These are phyloP conservation scores for Glaciozyma martinii DNA, from an alignment of 768 basidiomycete species.

Conservation along the genomic window DNA sequence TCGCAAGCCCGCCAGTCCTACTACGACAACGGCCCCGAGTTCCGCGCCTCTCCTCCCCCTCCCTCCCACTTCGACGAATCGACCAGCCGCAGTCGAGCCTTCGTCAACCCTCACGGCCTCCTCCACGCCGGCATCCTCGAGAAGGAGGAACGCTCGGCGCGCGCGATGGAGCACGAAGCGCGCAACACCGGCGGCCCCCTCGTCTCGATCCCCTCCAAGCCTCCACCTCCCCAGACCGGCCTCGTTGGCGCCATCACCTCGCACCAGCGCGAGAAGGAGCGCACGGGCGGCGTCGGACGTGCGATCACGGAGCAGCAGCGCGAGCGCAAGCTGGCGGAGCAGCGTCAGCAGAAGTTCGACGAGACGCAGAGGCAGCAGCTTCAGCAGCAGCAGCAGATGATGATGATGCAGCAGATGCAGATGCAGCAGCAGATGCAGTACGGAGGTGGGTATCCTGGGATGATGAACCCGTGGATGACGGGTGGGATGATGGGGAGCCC, in stretches of 20 bases:
- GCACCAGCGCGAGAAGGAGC: constrained; percentile 85
- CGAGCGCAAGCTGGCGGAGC: constrained; percentile 78
- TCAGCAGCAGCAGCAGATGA: constrained; percentile 28
- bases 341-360: constrained; percentile 83
- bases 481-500: constrained; percentile 57
- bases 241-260: constrained; percentile 91
- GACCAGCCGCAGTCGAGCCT: background rate
- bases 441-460: constrained; percentile 37
- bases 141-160: constrained; percentile 89
- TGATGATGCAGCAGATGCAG: constrained; percentile 26
- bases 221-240: constrained; percentile 88
- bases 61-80: background rate
- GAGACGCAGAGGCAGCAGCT: constrained; percentile 28
- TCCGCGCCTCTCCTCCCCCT: constrained; percentile 51
- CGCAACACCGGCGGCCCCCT: constrained; percentile 83
- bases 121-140: constrained; percentile 92
- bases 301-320: constrained; percentile 90
- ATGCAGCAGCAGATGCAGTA: constrained; percentile 9
- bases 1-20: constrained; percentile 19
- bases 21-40: constrained; percentile 48
- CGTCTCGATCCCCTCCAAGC: constrained; percentile 91
- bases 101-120: constrained; percentile 48
- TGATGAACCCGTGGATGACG: constrained; percentile 29
- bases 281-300: constrained; percentile 90
- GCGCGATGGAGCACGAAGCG: constrained; percentile 86